A percentile compares a stretch with the other conserved stretches of the same genome.
Evolutionary conservation across 129 eudicot genomes (phyloP).

Genomic region (Tagetes erecta): DNA sequence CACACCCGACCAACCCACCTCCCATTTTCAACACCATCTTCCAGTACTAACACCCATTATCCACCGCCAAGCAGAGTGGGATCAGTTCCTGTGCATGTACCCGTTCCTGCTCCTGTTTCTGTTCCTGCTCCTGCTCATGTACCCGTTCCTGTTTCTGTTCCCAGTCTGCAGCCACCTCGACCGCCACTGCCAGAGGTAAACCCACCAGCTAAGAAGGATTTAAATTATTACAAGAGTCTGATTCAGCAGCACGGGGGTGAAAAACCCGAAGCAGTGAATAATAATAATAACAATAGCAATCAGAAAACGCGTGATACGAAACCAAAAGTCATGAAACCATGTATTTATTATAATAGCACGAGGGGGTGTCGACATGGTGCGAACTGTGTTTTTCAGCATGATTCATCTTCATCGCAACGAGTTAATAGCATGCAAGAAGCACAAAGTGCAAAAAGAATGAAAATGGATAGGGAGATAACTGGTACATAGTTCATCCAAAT

Average conservation of each 20-base stretch:
- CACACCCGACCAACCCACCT: conserved; percentile 43
- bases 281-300: conserved; percentile 15
- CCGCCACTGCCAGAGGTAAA: conserved; percentile 28
- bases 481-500: conserved; percentile 46
- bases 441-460: conserved; percentile 78
- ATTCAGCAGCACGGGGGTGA: conserved; percentile 94
- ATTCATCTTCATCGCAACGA: conserved; percentile 46
- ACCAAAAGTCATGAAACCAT: conserved; percentile 61
- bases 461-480: conserved; percentile 76
- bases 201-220: conserved; percentile 55
- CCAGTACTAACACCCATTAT: conserved; percentile 34
- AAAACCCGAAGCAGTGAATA: conserved; percentile 33
- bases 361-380: conserved; percentile 84
- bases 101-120: conserved; percentile 31
- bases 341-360: conserved; percentile 66
- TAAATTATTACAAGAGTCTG: conserved; percentile 79
- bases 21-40: conserved; percentile 31
- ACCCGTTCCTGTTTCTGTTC: conserved; percentile 29
- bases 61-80: conserved; percentile 42
- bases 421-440: conserved; percentile 51
- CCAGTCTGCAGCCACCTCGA: conserved; percentile 32
- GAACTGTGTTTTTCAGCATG: conserved; percentile 72
- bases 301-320: conserved; percentile 43
- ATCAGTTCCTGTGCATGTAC: conserved; percentile 22
- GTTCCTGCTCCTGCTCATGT: not conserved